Conservation (phyloP, 1,284 basidiomycete species). For the Malassezia pachydermatis region DNA sequence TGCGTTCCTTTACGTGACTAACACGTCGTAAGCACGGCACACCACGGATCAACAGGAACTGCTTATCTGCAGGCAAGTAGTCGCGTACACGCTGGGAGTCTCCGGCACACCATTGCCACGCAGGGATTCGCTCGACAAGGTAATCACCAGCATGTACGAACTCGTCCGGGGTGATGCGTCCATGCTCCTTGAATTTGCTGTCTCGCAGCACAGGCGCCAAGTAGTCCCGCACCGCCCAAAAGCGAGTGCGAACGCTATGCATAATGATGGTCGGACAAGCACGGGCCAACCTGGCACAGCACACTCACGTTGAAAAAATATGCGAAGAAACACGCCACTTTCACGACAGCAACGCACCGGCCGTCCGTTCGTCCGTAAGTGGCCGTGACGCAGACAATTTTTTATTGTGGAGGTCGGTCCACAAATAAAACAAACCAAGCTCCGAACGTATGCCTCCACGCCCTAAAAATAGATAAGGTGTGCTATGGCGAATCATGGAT, state of each 20-base stretch:
- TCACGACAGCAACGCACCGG: no score
- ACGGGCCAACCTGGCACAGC: no score
- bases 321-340: no score
- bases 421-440: no score
- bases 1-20: constrained; percentile 27
- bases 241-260: constrained; percentile 56
- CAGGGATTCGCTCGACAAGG: constrained; percentile 41
- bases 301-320: no score
- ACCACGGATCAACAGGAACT: constrained; percentile 65
- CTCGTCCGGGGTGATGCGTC: constrained; percentile 69
- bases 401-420: no score
- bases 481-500: no score
- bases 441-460: no score
- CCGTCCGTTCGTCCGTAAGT: no score
- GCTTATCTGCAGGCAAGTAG: constrained; percentile 85
- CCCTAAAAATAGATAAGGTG: no score
- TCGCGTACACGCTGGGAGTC: constrained; percentile 73
- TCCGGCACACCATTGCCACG: constrained; percentile 43
- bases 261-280: no score
- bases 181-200: constrained; percentile 98
- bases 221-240: constrained; percentile 91
- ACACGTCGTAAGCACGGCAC: constrained; percentile 43
- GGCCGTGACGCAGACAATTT: no score
- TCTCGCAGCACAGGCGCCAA: constrained; percentile 91
- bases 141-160: constrained; percentile 47